Percentiles rank a stretch among this genome's conserved stretches.
Evolutionary conservation across 2,329 filamentous ascomycete genomes (phyloP).

Genomic region (Alternaria sp.): DNA sequence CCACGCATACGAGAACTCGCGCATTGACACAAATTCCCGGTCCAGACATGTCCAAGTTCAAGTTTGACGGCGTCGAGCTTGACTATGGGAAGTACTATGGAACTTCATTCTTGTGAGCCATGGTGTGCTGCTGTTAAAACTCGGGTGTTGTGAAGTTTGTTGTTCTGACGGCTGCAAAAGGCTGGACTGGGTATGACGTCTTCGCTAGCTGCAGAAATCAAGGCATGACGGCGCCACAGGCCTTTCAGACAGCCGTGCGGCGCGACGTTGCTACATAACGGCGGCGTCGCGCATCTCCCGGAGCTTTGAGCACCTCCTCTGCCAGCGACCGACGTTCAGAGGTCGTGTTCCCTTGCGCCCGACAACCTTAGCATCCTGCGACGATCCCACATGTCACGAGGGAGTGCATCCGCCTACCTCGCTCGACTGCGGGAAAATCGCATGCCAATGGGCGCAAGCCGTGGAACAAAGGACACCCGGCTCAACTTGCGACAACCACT

Average conservation of each 20-base stretch:
- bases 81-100: not conserved
- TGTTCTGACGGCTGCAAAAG: not conserved
- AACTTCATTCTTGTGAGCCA: not conserved
- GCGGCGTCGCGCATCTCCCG: conserved; percentile 32
- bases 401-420: conserved; percentile 30
- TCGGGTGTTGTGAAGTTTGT: not conserved
- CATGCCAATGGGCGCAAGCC: conserved; percentile 48
- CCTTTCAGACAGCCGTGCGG: conserved; percentile 28
- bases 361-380: conserved; percentile 33
- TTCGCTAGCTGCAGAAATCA: conserved; percentile 38
- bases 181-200: conserved; percentile 31
- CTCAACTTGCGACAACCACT: conserved; percentile 42
- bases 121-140: too few species aligned
- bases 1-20: conserved; percentile 25
- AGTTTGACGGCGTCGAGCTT: not conserved
- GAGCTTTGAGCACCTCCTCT: conserved; percentile 48
- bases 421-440: conserved; percentile 31
- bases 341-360: conserved; percentile 52
- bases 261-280: conserved; percentile 44
- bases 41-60: not conserved
- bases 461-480: conserved; percentile 47
- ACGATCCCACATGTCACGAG: conserved; percentile 38
- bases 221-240: conserved; percentile 39
- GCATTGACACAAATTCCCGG: not conserved
- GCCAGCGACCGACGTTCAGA: conserved; percentile 41